These are phyloP conservation scores for Paramyrothecium roridum DNA, from an alignment of 2,329 filamentous ascomycete species.

Conservation along the genomic window DNA sequence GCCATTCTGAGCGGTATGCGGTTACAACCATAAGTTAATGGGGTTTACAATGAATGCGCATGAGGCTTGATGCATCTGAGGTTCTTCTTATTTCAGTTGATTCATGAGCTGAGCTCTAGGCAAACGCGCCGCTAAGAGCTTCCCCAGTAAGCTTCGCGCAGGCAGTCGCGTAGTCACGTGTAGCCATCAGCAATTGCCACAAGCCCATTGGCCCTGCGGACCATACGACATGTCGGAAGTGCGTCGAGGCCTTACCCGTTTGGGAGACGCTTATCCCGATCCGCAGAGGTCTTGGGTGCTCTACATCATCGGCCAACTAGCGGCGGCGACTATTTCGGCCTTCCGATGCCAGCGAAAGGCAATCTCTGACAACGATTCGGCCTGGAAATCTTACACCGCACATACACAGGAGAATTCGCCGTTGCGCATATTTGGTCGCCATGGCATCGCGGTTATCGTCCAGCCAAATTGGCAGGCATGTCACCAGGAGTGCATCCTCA, in stretches of 20 bases:
- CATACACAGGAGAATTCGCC: background rate
- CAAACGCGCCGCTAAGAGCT: constrained; percentile 24
- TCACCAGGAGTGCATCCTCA: constrained; percentile 19
- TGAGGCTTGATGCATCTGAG: background rate
- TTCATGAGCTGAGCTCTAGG: constrained; percentile 16
- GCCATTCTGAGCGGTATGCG: constrained; percentile 21
- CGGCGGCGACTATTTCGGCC: background rate
- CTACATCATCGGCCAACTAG: constrained; percentile 1
- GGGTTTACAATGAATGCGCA: background rate
- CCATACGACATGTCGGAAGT: background rate
- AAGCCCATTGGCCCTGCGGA: constrained; percentile 20
- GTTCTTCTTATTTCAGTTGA: too few species aligned
- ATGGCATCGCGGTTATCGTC: constrained; percentile 29
- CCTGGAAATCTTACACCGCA: too few species aligned
- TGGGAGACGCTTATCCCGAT: background rate
- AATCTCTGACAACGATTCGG: background rate
- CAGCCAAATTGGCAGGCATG: constrained; percentile 22
- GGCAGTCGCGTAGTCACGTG: constrained; percentile 28
- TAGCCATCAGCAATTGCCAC: constrained; percentile 11
- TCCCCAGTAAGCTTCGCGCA: constrained; percentile 9
- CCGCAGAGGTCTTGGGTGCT: background rate
- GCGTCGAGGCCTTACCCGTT: background rate
- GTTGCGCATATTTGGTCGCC: background rate
- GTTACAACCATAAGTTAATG: background rate
- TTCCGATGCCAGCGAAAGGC: background rate